Base-by-base conservation (phyloP, 208 protist species). In the Trypanosoma lewisi region DNA sequence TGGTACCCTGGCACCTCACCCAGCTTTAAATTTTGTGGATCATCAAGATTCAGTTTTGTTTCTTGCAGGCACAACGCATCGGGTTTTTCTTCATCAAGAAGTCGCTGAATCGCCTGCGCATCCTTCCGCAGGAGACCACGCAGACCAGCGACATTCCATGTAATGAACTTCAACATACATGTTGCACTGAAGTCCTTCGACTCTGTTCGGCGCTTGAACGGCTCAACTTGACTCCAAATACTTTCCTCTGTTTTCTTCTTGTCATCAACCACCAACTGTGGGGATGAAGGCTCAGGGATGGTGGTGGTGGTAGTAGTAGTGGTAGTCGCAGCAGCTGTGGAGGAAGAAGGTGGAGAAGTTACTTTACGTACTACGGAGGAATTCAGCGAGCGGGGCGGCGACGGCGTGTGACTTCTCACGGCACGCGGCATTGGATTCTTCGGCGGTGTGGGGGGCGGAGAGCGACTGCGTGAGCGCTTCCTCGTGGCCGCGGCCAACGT, bases 141-240 rank as follows among this genome's bases (percentile, higher is more conserved):
- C 31, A 96, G 64, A 3, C 93, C 93, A n/a, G 93, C 91, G 8
- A 97, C 93, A 67, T 97, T 97, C 89, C 91, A 97, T 23, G 88
- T 93, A 31, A 95, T 91, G 58, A 96, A 77, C 68, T 97, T 97
- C 42, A 80, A 77, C 79, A 93, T 91, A 25, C 51, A 58, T 7
- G 48, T 42, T 0, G 70, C 4, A 41, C 95, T 72, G 41, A 91
- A 95, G 49, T 90, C 85, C 16, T 25, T 56, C 25, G 77, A 67
- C 1, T 45, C 66, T 0, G 77, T 92, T 41, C 36, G 63, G 7
- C 86, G 83, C 58, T 70, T 12, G 51, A 95, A 95, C 0, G 85
- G 82, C 37, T 75, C 63, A 34, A 89, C 85, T 2, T 68, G 37
- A 34, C 51, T 61, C 82, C 83, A 89, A 54, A 93, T 90, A 50